Percentiles rank a stretch among this genome's conserved stretches.
phyloP scores from a whole-genome alignment of 768 basidiomycete species.

The Hemileccinum rubropunctum region DNA sequence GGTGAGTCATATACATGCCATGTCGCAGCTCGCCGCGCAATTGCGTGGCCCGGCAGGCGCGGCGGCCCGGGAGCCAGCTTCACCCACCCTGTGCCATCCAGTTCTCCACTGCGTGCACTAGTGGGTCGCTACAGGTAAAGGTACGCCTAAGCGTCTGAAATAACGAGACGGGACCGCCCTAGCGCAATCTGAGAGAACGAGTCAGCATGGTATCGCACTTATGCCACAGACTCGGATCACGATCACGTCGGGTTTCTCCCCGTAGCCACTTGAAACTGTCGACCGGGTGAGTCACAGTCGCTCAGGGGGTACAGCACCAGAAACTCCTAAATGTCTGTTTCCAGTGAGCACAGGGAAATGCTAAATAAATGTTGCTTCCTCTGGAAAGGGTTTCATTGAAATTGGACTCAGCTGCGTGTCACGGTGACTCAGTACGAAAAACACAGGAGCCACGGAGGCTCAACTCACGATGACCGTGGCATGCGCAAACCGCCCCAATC shows the following conservation, averaged over 20 bases:
- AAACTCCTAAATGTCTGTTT: constrained; percentile 36
- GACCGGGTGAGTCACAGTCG: constrained; percentile 44
- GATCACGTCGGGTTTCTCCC: constrained; percentile 47
- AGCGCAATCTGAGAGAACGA: background rate
- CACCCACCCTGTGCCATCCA: constrained; percentile 41
- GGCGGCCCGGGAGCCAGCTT: no score
- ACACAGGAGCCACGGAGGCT: constrained; percentile 12
- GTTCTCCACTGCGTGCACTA: constrained; percentile 32
- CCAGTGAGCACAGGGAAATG: constrained; percentile 46
- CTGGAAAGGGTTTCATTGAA: constrained; percentile 58
- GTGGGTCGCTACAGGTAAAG: no score
- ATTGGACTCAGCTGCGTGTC: constrained; percentile 43
- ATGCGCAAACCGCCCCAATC: constrained; percentile 42
- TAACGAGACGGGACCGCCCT: constrained; percentile 19
- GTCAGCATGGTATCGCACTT: constrained; percentile 23
- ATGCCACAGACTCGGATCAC: no score
- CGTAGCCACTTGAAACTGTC: constrained; percentile 39
- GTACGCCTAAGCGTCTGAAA: no score
- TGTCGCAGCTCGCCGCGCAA: no score
- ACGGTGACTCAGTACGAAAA: background rate
- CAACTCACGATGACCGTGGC: constrained; percentile 62
- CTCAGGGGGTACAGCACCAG: constrained; percentile 41
- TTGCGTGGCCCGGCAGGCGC: no score
- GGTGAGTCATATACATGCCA: constrained; percentile 16
- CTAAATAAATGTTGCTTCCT: constrained; percentile 35